Conservation (phyloP, 2,329 filamentous ascomycete species). For the Sarocladium strictum region DNA sequence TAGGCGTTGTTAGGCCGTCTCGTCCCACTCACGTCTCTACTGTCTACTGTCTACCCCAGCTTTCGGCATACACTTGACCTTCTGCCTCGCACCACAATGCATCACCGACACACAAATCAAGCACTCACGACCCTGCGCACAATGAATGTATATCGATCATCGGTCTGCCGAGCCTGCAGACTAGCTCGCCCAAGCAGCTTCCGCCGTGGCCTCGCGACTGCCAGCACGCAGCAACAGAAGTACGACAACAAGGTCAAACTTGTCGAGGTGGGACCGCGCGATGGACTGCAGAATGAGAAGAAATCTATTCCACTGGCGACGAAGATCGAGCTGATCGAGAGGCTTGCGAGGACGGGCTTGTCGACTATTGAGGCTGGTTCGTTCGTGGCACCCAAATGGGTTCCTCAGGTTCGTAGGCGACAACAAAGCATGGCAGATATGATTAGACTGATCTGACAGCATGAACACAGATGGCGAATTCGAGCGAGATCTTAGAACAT, state of each 20-base stretch:
- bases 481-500: slow-evolving; percentile 66
- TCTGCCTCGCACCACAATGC: neutral
- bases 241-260: slow-evolving; percentile 50
- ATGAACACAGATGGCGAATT: slow-evolving; percentile 64
- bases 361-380: slow-evolving; percentile 73
- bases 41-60: neutral
- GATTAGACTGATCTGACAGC: slow-evolving; percentile 11
- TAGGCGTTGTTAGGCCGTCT: slow-evolving; percentile 20
- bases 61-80: neutral
- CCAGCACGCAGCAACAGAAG: slow-evolving; percentile 21
- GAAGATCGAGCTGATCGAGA: slow-evolving; percentile 70
- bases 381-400: slow-evolving; percentile 79
- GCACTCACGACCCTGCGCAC: neutral
- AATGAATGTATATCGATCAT: slow-evolving; percentile 31
- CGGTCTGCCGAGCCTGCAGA: slow-evolving; percentile 33
- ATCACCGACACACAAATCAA: slow-evolving; percentile 9
- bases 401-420: slow-evolving; percentile 60
- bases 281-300: slow-evolving; percentile 85
- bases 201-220: slow-evolving; percentile 34
- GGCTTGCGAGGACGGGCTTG: slow-evolving; percentile 62
- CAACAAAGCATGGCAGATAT: neutral
- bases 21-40: neutral
- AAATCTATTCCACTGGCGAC: slow-evolving; percentile 61
- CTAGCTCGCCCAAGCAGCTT: slow-evolving; percentile 18
- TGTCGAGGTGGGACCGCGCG: slow-evolving; percentile 77